Evolutionary conservation across 106 monocot species (phyloP).

Genomic region (Dioscorea zingiberensis): DNA sequence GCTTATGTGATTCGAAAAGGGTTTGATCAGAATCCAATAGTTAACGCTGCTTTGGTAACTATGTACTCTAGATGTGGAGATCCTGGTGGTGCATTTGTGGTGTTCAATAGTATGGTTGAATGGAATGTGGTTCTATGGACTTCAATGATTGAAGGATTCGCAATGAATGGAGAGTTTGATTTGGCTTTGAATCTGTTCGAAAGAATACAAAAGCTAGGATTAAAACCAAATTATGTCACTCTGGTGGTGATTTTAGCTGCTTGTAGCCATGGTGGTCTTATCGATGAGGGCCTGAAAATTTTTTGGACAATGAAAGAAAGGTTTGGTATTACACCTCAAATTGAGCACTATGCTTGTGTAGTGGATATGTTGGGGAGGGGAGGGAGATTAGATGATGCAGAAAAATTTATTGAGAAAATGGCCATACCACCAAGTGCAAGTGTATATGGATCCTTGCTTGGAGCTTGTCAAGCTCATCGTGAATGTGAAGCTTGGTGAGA

Average conservation of each 20-base stretch:
- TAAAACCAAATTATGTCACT: conserved; percentile 33
- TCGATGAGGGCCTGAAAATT: conserved; percentile 27
- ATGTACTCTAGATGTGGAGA: conserved; percentile 46
- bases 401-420: conserved; percentile 31
- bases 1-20: conserved; percentile 34
- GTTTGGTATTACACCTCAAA: conserved; percentile 21
- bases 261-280: conserved; percentile 46
- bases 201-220: conserved; percentile 22
- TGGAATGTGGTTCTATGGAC: conserved; percentile 39
- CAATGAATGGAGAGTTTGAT: conserved; percentile 24
- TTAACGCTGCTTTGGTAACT: conserved; percentile 28
- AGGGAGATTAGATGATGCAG: conserved; percentile 37
- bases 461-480: conserved; percentile 44
- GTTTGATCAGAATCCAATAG: conserved; percentile 23
- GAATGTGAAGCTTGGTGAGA: conserved; percentile 42
- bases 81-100: conserved; percentile 21
- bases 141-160: conserved; percentile 48
- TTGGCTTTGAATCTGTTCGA: conserved; percentile 24
- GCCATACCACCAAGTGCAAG: conserved; percentile 19
- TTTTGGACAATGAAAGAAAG: conserved; percentile 31
- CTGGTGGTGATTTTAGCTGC: conserved; percentile 41
- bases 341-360: conserved; percentile 41
- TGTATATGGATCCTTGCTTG: conserved; percentile 38
- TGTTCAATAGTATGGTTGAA: conserved; percentile 17
- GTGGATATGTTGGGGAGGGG: conserved; percentile 43